Percentiles rank a stretch among this genome's conserved stretches.
These are phyloP conservation scores for Populus tremula DNA, from an alignment of 345 rosid genomes.

Conservation along the genomic window DNA sequence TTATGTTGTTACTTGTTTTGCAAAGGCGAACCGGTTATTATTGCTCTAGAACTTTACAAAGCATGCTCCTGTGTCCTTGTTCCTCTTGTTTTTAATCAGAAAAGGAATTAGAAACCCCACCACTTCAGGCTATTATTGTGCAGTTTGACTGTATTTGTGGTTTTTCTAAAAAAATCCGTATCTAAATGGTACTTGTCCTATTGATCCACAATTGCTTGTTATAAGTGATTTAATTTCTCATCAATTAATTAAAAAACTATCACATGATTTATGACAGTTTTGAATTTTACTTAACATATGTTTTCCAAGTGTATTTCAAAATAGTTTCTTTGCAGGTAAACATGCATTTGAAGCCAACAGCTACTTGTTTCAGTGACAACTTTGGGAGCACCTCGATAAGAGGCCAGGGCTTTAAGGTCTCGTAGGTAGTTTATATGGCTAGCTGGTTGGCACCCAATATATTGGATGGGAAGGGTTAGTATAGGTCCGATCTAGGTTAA, in stretches of 20 bases:
- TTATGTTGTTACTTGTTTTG: neutral
- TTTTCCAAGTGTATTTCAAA: slow-evolving; percentile 12
- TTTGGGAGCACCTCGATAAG: slow-evolving; percentile 3
- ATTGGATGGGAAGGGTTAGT: slow-evolving; percentile 32
- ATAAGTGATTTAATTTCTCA: neutral
- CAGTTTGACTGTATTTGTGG: neutral
- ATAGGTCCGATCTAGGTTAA: slow-evolving; percentile 41
- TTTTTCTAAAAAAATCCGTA: neutral
- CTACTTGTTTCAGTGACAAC: slow-evolving; percentile 1
- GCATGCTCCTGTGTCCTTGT: too few species aligned
- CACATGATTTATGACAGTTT: neutral
- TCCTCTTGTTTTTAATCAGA: too few species aligned
- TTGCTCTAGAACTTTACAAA: too few species aligned
- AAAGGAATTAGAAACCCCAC: too few species aligned
- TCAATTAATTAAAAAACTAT: neutral
- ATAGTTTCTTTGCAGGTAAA: slow-evolving; percentile 36
- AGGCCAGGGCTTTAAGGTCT: slow-evolving; percentile 23
- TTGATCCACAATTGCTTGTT: neutral
- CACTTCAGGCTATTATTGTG: neutral
- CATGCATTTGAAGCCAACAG: slow-evolving; percentile 21
- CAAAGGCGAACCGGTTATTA: neutral
- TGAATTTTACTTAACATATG: neutral
- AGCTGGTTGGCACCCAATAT: slow-evolving; percentile 31
- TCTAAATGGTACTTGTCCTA: neutral
- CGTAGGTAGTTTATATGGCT: slow-evolving; percentile 22